Conservation (phyloP, 257 asterid species). For the Fraxinus pennsylvanica region DNA sequence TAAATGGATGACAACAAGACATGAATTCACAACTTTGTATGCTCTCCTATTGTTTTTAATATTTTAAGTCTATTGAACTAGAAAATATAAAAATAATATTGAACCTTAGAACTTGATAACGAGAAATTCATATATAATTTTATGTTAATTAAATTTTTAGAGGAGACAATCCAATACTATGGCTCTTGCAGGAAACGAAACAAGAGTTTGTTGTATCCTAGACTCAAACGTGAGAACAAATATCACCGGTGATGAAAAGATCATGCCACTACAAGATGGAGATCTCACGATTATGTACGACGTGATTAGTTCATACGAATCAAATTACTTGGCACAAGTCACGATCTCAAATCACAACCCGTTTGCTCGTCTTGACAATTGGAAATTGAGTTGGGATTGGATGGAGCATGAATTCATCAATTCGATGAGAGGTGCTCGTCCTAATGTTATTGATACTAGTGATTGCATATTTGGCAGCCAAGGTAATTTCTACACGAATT, state of each 20-base stretch:
- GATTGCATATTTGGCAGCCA: constrained; percentile 61
- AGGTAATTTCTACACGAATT: constrained; percentile 34
- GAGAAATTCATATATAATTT: too few species aligned
- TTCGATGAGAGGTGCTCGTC: constrained; percentile 64
- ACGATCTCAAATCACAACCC: constrained; percentile 59
- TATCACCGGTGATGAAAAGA: constrained; percentile 16
- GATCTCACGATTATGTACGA: constrained; percentile 66
- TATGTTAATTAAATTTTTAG: too few species aligned
- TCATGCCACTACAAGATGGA: constrained; percentile 44
- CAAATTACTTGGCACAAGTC: constrained; percentile 57
- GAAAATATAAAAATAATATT: background rate
- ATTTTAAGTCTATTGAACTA: background rate
- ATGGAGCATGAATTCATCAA: constrained; percentile 64
- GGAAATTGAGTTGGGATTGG: constrained; percentile 76
- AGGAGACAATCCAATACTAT: background rate
- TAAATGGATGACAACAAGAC: background rate
- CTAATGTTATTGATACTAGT: constrained; percentile 42
- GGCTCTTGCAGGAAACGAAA: constrained; percentile 36
- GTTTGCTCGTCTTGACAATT: constrained; percentile 50
- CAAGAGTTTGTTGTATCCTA: constrained; percentile 48
- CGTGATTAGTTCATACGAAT: constrained; percentile 42
- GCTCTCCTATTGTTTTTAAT: too few species aligned
- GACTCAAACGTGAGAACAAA: constrained; percentile 35
- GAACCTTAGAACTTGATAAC: background rate
- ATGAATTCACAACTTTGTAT: background rate